Base-by-base conservation (phyloP, 176 grass and related monocot species). In the Musa troglodytarum region DNA sequence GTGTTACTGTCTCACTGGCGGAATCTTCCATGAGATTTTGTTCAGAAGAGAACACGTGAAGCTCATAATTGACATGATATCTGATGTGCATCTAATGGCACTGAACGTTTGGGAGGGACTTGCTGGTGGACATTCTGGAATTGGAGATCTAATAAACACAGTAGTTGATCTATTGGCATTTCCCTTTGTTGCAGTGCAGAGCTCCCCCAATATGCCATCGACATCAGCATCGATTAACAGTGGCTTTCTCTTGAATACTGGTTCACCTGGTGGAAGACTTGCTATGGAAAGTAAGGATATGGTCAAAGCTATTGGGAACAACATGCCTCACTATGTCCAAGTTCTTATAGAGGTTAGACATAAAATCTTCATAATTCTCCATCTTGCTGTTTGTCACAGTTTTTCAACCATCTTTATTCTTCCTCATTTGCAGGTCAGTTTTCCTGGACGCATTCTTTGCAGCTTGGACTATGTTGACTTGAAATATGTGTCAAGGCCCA, bases 81-180 rank as follows among this genome's bases (percentile, higher is more conserved):
- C 75, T n/a, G 86, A 98, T 80, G 74, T 22, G 71, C 90, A 98
- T 69, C 80, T 93, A 26, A 87, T 85, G 53, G 80, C 80, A 77
- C 74, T 98, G 53, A 66, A 76, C 80, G 82, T 72, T 25, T 98
- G 95, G 90, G 82, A 69, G 2, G 95, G 95, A 56, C 95, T 91
- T 82, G 88, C 86, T 80, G 88, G 95, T 64, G 95, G 95, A 19
- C 93, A 82, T 80, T 75, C 61, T 69, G 95, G 95, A 76, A 80
- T 91, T 67, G 83, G 69, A 76, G 88, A 93, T 64, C 62, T 98
- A 68, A 87, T 93, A 85, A 98, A 98, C 83, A 83, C 80, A 23
- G 79, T 93, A 12, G 88, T 93, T 77, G 90, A 98, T 86, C 79
- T 98, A 65, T 84, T 98, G 82, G 95, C 95, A 73, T 98, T 98